Base-by-base conservation (phyloP, 208 protist genomes). In the Entamoeba invadens region DNA sequence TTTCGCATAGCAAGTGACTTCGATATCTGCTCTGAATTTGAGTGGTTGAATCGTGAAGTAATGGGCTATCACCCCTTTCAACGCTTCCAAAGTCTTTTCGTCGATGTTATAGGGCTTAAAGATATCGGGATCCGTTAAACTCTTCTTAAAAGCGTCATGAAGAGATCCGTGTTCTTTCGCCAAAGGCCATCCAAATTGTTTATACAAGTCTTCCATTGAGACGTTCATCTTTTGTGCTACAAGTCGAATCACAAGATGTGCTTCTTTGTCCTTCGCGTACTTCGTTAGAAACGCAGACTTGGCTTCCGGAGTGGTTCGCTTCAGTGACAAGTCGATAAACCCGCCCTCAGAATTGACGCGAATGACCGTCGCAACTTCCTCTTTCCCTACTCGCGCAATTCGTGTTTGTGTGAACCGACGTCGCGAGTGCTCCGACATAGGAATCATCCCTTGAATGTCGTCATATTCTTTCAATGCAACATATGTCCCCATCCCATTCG, bases 301-400 rank as follows among this genome's bases (percentile, higher is more conserved):
- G 5, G 46, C 92, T 45, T 94, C 44, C 25, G 25, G 3, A 42
- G 16, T 35, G 6, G 94, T 50, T 44, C 50, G 14, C 38, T 87
- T 91, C n/a, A 92, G 44, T 45, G 94, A 95, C 18, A 95, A 4
- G 94, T 95, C 94, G 92, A 95, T 93, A 47, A 94, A 95, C 16
- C 92, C 92, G 31, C 94, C 94, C 47, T 95, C 94, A 44, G 45
- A 12, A 93, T 95, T 93, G 47, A 95, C 92, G n/a, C 94, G 31
- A 21, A 95, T 18, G 44, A 95, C 94, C 42, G 25, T 10, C 45
- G 45, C 35, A 95, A 92, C 93, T 94, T 95, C 92, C 18, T 91
- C 8, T 38, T 46, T 57, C 31, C 46, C 46, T 12, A 95, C 92
- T 57, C 92, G 44, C 35, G 91, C 92, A 14, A 93, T 31, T 35